Base-by-base conservation (phyloP, 2,329 filamentous ascomycete genomes). In the Colletotrichum sublineola region DNA sequence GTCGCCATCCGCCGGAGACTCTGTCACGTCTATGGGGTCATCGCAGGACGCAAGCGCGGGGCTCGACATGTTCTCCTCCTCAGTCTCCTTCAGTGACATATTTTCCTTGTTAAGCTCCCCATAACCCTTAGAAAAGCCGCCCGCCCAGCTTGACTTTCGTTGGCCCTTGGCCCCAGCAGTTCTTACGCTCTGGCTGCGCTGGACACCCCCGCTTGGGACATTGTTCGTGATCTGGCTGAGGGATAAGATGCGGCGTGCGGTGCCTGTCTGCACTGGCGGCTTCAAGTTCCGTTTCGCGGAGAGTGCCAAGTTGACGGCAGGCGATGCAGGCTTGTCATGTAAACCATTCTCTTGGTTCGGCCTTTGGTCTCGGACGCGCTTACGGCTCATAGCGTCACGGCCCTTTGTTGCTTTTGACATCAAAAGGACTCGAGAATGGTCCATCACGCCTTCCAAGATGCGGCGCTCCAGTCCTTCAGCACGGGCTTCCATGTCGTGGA, bases 401-500 rank as follows among this genome's bases (percentile, higher is more conserved):
- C 85, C 82, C 76, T 85, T 86, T 75, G 81, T 84, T 4, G 88
- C 84, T 83, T 94, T 92, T 75, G 90, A 86, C 85, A 96, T 93
- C 70, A 98, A 89, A n/a, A 98, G 87, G 36, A 96, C 91, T 8
- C 96, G 93, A 29, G 96, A 98, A 80, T 98, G 96, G 77, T 98
- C 95, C 84, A 99, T 97, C 74, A 98, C 94, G 36, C 96, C 95
- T 75, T 98, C 96, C 42, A 99, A 85, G 76, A 99, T 97, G 36
- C 96, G 92, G 64, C 95, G 93, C 83, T 99, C 96, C 33, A 99
- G 87, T 4, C 91, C 90, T 80, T 98, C 95, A 3, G 96, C 96
- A 74, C 96, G 93, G 14, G 89, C 86, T 80, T 98, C 96, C 93
- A 99, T 98, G 36, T 93, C 88, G 57, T 94, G 91, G 71, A 99